Evolutionary conservation across 768 basidiomycete species (phyloP).

Genomic region (Hygrophoropsis aurantiaca): DNA sequence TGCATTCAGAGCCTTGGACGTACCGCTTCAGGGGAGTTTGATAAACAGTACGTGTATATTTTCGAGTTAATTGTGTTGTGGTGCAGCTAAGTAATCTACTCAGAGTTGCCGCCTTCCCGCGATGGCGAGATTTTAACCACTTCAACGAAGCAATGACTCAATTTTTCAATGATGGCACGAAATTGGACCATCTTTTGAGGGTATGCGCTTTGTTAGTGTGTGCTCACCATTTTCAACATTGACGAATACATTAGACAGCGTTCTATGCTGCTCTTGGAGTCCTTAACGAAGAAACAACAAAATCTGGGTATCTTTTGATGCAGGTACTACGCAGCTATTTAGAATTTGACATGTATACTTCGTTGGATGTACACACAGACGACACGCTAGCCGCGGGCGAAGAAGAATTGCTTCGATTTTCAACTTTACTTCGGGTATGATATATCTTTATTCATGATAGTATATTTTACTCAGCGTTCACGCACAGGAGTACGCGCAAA

Average conservation of each 20-base stretch:
- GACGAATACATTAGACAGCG: background rate
- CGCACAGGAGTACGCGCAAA: conserved; percentile 2
- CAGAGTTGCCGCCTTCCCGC: conserved; percentile 27
- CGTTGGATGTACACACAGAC: conserved; percentile 31
- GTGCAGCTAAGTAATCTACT: conserved; percentile 12
- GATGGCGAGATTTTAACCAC: conserved; percentile 35
- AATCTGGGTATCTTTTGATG: conserved; percentile 25
- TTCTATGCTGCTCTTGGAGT: conserved; percentile 3
- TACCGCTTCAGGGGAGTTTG: background rate
- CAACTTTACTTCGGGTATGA: too few species aligned
- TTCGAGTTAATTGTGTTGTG: background rate
- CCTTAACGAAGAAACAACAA: background rate
- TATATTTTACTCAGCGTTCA: too few species aligned
- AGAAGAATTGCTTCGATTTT: conserved; percentile 14
- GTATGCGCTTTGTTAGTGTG: conserved; percentile 15
- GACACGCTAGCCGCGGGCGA: conserved; percentile 20
- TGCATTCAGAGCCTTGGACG: conserved; percentile 11
- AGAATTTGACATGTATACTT: conserved; percentile 27
- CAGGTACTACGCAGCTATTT: conserved; percentile 29
- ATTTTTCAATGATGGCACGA: conserved; percentile 34
- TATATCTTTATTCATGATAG: too few species aligned
- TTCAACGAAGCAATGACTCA: conserved; percentile 24
- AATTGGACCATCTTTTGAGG: conserved; percentile 36
- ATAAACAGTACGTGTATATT: conserved; percentile 27
- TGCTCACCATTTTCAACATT: background rate